These are phyloP conservation scores for Thalassiosira ordinaria DNA, from an alignment of 352 stramenopile genomes.

Conservation along the genomic window DNA sequence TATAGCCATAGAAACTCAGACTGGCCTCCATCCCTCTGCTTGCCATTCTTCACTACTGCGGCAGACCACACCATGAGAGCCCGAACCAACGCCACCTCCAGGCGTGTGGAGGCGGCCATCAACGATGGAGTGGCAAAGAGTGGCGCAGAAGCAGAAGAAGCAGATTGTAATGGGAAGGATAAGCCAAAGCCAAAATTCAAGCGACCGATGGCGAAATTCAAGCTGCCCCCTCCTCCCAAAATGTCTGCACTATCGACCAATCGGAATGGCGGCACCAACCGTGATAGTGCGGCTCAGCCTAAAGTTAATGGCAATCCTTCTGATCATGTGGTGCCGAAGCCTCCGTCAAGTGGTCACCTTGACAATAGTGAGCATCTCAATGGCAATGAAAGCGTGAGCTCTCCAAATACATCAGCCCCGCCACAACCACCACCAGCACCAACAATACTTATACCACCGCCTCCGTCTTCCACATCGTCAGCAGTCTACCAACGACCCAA, in stretches of 20 bases:
- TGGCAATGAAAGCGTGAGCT: not conserved
- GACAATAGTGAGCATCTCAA: not conserved
- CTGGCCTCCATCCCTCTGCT: no score
- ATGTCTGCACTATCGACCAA: slow-evolving; percentile 21
- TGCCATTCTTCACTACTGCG: no score
- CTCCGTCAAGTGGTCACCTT: slow-evolving; percentile 1
- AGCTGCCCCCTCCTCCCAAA: slow-evolving; percentile 49
- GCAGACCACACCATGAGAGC: slow-evolving; percentile 49
- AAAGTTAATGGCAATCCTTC: not conserved
- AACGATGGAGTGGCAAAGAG: not conserved
- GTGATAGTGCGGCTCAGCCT: not conserved
- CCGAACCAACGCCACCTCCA: slow-evolving; percentile 27
- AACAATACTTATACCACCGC: slow-evolving; percentile 27
- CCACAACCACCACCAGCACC: slow-evolving; percentile 4
- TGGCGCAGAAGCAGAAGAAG: not conserved
- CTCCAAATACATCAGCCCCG: not conserved
- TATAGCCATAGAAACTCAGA: no score
- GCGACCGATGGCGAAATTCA: slow-evolving; percentile 33
- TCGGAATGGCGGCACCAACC: not conserved
- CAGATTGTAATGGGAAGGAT: slow-evolving; percentile 18
- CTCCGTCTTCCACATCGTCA: slow-evolving; percentile 21
- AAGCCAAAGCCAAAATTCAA: slow-evolving; percentile 25
- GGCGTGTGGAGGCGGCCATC: slow-evolving; percentile 6
- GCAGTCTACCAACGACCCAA: slow-evolving; percentile 27
- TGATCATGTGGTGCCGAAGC: not conserved